These are phyloP conservation scores for Trametes punicea DNA, from an alignment of 768 basidiomycete species.

Conservation along the genomic window DNA sequence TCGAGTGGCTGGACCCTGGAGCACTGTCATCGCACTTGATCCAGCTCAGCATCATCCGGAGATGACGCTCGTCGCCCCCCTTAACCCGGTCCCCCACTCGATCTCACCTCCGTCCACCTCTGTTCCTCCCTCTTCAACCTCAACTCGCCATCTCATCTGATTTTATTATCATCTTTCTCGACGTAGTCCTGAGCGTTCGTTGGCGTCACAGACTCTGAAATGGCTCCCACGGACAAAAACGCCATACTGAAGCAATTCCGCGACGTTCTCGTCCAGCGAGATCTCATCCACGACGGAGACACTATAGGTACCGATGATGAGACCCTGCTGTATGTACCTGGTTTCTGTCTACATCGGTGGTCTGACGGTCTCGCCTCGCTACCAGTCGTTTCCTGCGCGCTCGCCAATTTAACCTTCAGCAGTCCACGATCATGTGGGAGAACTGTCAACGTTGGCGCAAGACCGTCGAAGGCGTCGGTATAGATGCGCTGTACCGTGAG, in stretches of 20 bases:
- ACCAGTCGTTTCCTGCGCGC: slow-evolving; percentile 76
- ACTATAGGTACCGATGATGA: slow-evolving; percentile 55
- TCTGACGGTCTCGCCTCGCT: background rate
- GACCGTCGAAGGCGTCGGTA: slow-evolving; percentile 59
- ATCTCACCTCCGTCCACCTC: background rate
- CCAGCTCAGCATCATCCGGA: slow-evolving; percentile 7
- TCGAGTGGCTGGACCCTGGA: no score
- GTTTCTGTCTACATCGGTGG: background rate
- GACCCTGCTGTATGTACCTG: slow-evolving; percentile 48
- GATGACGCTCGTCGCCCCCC: slow-evolving; percentile 9
- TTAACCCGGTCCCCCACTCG: background rate
- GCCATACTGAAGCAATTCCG: slow-evolving; percentile 48
- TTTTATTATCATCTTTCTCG: background rate
- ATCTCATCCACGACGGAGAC: slow-evolving; percentile 50
- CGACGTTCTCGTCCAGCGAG: slow-evolving; percentile 47
- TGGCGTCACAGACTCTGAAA: background rate
- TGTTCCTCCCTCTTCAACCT: background rate
- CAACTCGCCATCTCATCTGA: background rate
- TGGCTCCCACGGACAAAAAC: slow-evolving; percentile 24
- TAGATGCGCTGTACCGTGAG: slow-evolving; percentile 57
- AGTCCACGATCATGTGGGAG: slow-evolving; percentile 61
- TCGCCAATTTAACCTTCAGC: slow-evolving; percentile 56
- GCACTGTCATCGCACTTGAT: no score
- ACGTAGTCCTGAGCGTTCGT: no score
- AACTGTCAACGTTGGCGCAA: slow-evolving; percentile 69